Evolutionary conservation across 352 stramenopile genomes (phyloP).

Genomic region (Phytophthora boehmeriae): DNA sequence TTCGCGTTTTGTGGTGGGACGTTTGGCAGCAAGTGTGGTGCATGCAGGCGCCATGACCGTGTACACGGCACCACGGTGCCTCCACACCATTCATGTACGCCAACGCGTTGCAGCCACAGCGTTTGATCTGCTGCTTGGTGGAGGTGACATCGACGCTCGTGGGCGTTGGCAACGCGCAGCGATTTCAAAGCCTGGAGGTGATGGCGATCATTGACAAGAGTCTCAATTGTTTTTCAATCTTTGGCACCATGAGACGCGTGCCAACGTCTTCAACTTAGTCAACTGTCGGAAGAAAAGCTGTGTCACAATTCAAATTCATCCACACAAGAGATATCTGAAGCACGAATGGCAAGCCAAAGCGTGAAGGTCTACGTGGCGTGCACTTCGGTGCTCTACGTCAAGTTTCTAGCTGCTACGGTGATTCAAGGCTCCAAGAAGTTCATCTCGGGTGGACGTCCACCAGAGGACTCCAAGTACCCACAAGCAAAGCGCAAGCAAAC

Average conservation of each 20-base stretch:
- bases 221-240: no score
- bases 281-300: no score
- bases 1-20: constrained; percentile 39
- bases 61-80: constrained; percentile 45
- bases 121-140: constrained; percentile 39
- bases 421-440: constrained; percentile 49
- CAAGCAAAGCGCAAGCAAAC: constrained; percentile 43
- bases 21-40: constrained; percentile 30
- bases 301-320: background rate
- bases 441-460: constrained; percentile 38
- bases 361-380: constrained; percentile 42
- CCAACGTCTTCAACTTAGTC: no score
- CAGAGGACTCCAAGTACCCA: constrained; percentile 50
- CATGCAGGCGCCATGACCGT: constrained; percentile 30
- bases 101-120: constrained; percentile 48
- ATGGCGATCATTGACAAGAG: no score
- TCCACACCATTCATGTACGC: constrained; percentile 56
- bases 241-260: no score
- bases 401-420: constrained; percentile 39
- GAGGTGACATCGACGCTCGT: constrained; percentile 35
- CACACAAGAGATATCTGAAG: background rate
- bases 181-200: no score
- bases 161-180: constrained; percentile 41
- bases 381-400: constrained; percentile 46
- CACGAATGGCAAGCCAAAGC: constrained; percentile 26